phyloP scores from a whole-genome alignment of 441 rosid genomes.

The Populus hybrid region DNA sequence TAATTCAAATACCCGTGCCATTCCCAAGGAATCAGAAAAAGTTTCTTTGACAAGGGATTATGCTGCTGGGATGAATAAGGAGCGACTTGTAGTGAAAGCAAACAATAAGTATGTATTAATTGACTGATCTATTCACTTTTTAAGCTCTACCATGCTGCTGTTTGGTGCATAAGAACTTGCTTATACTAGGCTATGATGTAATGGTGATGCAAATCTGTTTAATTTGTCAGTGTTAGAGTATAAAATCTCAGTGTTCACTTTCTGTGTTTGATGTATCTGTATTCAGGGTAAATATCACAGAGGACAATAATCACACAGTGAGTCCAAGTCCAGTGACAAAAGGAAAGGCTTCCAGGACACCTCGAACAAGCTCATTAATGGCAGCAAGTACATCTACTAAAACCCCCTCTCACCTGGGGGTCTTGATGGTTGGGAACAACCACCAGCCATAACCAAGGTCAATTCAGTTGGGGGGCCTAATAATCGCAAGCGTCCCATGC shows the following conservation, averaged over 20 bases:
- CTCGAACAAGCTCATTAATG: constrained; percentile 44
- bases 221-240: constrained; percentile 2
- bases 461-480: constrained; percentile 32
- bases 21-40: constrained; percentile 42
- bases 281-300: constrained; percentile 40
- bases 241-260: background rate
- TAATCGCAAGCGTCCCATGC: constrained; percentile 44
- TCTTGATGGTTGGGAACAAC: constrained; percentile 44
- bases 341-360: constrained; percentile 52
- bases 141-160: background rate
- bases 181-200: background rate
- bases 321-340: constrained; percentile 36
- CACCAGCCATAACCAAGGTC: constrained; percentile 34
- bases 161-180: background rate
- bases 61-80: constrained; percentile 36
- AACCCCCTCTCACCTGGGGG: constrained; percentile 35
- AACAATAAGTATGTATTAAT: constrained; percentile 43
- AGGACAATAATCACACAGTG: constrained; percentile 29
- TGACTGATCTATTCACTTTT: background rate
- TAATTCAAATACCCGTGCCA: constrained; percentile 25
- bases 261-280: constrained; percentile 9
- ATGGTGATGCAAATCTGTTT: background rate
- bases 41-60: constrained; percentile 39
- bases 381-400: constrained; percentile 37
- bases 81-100: constrained; percentile 36